Conservation (phyloP, 768 basidiomycete species). For the Galerina sulciceps region DNA sequence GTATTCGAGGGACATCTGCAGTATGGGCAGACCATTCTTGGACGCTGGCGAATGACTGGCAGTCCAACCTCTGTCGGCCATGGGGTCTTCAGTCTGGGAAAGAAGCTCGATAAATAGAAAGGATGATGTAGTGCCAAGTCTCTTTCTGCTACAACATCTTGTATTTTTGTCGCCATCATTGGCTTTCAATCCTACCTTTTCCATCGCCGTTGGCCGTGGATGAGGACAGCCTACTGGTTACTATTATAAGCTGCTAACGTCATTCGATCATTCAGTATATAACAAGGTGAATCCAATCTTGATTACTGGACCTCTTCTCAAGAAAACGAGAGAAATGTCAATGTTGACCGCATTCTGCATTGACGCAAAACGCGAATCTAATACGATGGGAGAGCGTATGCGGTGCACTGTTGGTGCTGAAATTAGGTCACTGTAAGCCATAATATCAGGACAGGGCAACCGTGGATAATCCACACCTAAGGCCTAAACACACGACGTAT, state of each 20-base stretch:
- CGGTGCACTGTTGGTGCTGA: neutral
- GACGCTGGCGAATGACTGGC: constrained; percentile 51
- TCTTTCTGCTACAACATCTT: neutral
- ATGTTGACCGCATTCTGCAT: neutral
- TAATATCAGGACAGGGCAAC: neutral
- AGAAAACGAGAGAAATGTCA: neutral
- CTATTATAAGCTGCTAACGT: neutral
- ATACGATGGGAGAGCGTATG: neutral
- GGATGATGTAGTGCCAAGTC: neutral
- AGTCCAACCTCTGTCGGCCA: constrained; percentile 38
- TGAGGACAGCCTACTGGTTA: neutral
- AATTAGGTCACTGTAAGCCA: neutral
- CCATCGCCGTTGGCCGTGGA: neutral
- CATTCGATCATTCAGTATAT: neutral
- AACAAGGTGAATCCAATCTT: neutral
- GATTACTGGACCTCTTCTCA: neutral
- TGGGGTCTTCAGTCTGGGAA: constrained; percentile 65
- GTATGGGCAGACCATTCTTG: constrained; percentile 53
- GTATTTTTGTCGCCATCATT: neutral
- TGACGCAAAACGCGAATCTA: neutral
- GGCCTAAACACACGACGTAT: neutral
- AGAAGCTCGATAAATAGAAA: constrained; percentile 28
- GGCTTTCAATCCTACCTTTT: neutral
- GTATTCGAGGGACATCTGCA: constrained; percentile 60
- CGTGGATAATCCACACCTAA: neutral